Percentiles rank a stretch among this genome's conserved stretches.
phyloP scores from a whole-genome alignment of 1,284 basidiomycete genomes.

The Ganoderma sp. region DNA sequence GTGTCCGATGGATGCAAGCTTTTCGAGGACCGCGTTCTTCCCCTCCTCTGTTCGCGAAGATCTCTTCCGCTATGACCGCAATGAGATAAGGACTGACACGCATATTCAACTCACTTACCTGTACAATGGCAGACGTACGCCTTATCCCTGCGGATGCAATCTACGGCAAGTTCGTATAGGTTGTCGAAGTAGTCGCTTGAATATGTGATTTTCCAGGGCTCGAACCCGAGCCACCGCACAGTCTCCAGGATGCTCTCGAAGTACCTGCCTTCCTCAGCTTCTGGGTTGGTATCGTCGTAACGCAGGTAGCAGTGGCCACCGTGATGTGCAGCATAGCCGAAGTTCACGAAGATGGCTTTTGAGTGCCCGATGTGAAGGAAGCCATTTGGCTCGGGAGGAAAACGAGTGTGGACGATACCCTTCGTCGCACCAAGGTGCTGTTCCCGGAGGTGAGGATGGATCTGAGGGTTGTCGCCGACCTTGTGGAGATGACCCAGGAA shows the following conservation, averaged over 20 bases:
- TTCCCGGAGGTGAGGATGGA: constrained; percentile 78
- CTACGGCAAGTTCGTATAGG: constrained; percentile 89
- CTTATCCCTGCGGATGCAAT: constrained; percentile 89
- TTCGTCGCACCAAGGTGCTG: constrained; percentile 84
- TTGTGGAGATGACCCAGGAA: constrained; percentile 95
- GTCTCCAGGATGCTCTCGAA: constrained; percentile 97
- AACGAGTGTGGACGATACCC: constrained; percentile 92
- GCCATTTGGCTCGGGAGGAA: constrained; percentile 99
- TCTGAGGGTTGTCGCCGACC: constrained; percentile 94
- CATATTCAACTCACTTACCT: constrained; percentile 51
- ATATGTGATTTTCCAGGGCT: constrained; percentile 99
- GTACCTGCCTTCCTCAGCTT: constrained; percentile 95
- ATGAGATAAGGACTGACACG: not conserved
- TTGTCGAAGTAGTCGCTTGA: constrained; percentile 97
- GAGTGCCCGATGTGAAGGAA: constrained; percentile 97
- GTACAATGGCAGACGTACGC: constrained; percentile 98
- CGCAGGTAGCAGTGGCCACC: constrained; percentile 92
- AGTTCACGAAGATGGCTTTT: constrained; percentile 98
- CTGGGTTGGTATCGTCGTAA: constrained; percentile 99
- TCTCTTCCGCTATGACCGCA: constrained; percentile 78
- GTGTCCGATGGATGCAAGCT: constrained; percentile 86
- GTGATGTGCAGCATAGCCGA: constrained; percentile 95
- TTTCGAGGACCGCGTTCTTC: constrained; percentile 84
- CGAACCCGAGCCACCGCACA: constrained; percentile 96
- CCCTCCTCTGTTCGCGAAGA: constrained; percentile 85